phyloP scores from a whole-genome alignment of 495 filamentous ascomycete genomes.

The Zalerion maritima region DNA sequence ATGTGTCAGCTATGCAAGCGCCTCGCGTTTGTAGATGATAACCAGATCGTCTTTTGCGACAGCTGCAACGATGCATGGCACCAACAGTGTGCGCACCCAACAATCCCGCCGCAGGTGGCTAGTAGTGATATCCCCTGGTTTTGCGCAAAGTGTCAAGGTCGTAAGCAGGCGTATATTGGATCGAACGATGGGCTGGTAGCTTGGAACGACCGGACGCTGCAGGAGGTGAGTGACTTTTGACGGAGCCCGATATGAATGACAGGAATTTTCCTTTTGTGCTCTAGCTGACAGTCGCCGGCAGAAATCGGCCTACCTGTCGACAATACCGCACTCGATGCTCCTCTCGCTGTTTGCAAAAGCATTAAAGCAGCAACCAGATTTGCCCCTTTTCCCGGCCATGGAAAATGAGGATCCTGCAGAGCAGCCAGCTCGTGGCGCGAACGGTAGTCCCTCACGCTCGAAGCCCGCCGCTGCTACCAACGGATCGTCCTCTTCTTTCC shows the following conservation, averaged over 20 bases:
- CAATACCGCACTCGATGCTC: constrained; percentile 21
- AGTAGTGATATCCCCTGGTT: constrained; percentile 58
- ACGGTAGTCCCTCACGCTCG: constrained; percentile 1
- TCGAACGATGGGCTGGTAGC: constrained; percentile 2
- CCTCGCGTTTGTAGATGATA: constrained; percentile 56
- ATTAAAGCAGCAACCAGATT: constrained; percentile 23
- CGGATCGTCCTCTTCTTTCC: constrained; percentile 1
- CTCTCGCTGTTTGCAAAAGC: constrained; percentile 14
- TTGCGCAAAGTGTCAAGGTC: constrained; percentile 32
- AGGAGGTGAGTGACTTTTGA: too few relatives aligned
- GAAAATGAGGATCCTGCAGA: constrained; percentile 13
- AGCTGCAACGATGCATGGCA: constrained; percentile 82
- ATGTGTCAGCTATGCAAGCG: constrained; percentile 68
- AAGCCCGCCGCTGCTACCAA: constrained; percentile 4
- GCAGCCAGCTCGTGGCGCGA: constrained; percentile 1
- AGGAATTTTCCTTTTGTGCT: constrained; percentile 24
- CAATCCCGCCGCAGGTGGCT: constrained; percentile 57
- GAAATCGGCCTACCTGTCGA: constrained; percentile 25
- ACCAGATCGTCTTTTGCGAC: constrained; percentile 92
- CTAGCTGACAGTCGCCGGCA: constrained; percentile 16
- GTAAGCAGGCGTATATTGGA: constrained; percentile 7
- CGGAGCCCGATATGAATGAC: too few relatives aligned
- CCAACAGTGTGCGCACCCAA: constrained; percentile 78
- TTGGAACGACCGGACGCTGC: constrained; percentile 5
- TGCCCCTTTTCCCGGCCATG: constrained; percentile 26